Evolutionary conservation across 768 basidiomycete genomes (phyloP).

Genomic region (Botryobasidium botryosum): DNA sequence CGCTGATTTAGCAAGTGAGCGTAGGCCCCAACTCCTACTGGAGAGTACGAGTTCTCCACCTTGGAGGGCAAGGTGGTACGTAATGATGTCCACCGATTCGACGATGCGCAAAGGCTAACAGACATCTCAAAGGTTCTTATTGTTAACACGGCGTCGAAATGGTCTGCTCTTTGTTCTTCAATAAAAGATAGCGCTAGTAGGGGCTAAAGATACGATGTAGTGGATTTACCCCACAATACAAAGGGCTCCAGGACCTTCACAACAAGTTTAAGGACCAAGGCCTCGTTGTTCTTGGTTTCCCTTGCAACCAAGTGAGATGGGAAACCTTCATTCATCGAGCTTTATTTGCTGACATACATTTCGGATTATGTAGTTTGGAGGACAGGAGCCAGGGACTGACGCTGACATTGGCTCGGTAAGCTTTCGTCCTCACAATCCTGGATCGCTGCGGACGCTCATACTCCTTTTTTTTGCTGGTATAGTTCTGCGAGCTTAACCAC

Average conservation of each 20-base stretch:
- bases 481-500: constrained; percentile 67
- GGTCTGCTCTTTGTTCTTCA: constrained; percentile 26
- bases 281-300: constrained; percentile 75
- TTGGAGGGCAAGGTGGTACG: constrained; percentile 47
- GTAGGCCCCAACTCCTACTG: constrained; percentile 23
- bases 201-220: constrained; percentile 28
- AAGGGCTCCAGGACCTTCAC: constrained; percentile 64
- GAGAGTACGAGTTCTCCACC: constrained; percentile 45
- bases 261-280: constrained; percentile 65
- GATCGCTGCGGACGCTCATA: constrained; percentile 8
- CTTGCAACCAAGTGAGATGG: constrained; percentile 59
- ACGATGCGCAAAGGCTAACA: background rate
- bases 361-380: constrained; percentile 41
- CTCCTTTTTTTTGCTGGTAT: constrained; percentile 9
- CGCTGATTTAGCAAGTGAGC: constrained; percentile 24
- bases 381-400: constrained; percentile 74
- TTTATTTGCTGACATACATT: background rate
- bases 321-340: background rate
- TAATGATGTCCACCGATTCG: background rate
- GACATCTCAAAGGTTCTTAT: constrained; percentile 32
- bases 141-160: constrained; percentile 63
- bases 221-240: constrained; percentile 51
- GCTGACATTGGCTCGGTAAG: constrained; percentile 35
- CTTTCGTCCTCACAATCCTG: constrained; percentile 5
- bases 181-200: background rate